These are phyloP conservation scores for Nicotiana obtusifolia DNA, from an alignment of 257 asterid species.

Conservation along the genomic window DNA sequence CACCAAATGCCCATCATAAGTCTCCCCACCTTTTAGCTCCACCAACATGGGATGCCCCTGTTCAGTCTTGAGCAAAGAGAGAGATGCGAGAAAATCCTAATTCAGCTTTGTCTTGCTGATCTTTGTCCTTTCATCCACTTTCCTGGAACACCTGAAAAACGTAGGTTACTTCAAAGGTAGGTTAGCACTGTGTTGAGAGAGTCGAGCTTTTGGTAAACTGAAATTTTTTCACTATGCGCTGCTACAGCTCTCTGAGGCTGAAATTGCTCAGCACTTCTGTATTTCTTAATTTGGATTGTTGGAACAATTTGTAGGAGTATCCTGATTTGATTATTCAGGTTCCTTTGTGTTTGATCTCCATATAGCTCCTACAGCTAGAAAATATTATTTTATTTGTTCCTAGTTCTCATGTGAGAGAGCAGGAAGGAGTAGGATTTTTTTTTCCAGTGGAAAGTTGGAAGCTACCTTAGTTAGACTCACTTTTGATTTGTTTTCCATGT, in stretches of 20 bases:
- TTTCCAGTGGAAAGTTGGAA: background rate
- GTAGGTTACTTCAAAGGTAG: background rate
- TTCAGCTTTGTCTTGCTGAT: background rate
- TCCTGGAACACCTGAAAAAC: background rate
- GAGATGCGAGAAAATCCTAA: slow-evolving; percentile 14
- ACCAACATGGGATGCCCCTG: slow-evolving; percentile 97
- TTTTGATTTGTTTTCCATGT: background rate
- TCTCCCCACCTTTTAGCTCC: slow-evolving; percentile 93
- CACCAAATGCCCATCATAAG: slow-evolving; percentile 91
- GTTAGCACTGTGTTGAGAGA: background rate
- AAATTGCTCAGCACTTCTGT: background rate
- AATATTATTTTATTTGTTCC: background rate
- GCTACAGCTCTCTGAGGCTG: background rate
- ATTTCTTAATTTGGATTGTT: background rate
- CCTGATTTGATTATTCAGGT: background rate
- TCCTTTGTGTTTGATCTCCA: too few species aligned
- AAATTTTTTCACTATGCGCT: background rate
- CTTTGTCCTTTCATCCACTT: background rate
- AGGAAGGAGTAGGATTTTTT: background rate
- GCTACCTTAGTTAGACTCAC: background rate
- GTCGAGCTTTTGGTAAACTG: background rate
- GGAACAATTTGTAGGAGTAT: background rate
- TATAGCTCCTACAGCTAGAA: too few species aligned
- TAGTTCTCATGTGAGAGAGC: background rate
- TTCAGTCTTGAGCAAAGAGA: slow-evolving; percentile 85